Conservation (phyloP, 1,139 yeast species). For the Yamadazyma membranifaciens region DNA sequence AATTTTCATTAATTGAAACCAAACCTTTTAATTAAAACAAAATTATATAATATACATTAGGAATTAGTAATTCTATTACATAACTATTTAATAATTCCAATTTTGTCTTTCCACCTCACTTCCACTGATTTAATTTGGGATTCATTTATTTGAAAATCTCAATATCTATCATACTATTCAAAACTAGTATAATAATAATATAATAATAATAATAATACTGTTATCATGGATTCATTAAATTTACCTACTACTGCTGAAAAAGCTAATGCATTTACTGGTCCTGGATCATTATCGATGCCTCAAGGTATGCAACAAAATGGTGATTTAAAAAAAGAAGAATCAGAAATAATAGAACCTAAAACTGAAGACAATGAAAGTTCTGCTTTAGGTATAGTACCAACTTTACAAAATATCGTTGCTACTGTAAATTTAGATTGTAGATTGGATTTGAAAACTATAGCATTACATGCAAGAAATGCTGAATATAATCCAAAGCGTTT, state of each 20-base stretch:
- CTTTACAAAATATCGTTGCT: conserved; percentile 95
- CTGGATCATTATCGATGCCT: conserved; percentile 64
- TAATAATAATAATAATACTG: neutral
- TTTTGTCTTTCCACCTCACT: neutral
- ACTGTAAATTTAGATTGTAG: conserved; percentile 97
- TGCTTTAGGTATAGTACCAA: conserved; percentile 93
- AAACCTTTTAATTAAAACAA: too few species aligned
- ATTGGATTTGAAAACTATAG: conserved; percentile 92
- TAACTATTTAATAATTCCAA: conserved; percentile 1
- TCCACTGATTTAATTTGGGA: conserved; percentile 22
- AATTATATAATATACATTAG: too few species aligned
- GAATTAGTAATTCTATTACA: too few species aligned
- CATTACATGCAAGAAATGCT: conserved; percentile 98
- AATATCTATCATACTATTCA: conserved; percentile 2
- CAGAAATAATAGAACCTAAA: conserved; percentile 36
- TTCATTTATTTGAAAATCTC: conserved; percentile 48
- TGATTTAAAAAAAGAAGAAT: conserved; percentile 28
- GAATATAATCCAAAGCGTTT: conserved; percentile 97
- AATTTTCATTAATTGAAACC: neutral
- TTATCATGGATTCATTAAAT: conserved; percentile 65
- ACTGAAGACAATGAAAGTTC: conserved; percentile 63
- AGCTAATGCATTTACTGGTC: conserved; percentile 73
- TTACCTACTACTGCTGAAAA: conserved; percentile 81
- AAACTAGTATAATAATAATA: too few species aligned
- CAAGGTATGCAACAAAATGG: conserved; percentile 31